Percentiles rank a stretch among this genome's conserved stretches.
Evolutionary conservation across 1,284 basidiomycete genomes (phyloP).

Genomic region (Ganoderma lingzhi): DNA sequence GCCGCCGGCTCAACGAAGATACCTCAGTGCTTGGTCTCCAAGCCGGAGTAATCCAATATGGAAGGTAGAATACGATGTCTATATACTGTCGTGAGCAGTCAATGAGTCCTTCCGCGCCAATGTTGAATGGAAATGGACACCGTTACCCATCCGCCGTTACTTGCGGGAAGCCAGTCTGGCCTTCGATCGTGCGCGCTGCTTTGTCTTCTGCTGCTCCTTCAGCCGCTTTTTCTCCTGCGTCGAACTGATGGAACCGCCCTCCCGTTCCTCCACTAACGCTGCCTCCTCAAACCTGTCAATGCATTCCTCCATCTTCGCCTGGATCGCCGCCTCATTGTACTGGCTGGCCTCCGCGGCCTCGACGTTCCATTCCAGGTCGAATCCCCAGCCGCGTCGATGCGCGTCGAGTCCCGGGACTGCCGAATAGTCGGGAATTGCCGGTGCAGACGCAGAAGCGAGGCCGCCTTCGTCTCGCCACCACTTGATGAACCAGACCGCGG

Average conservation of each 20-base stretch:
- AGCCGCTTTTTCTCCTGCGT: slow-evolving; percentile 76
- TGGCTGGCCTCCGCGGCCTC: slow-evolving; percentile 41
- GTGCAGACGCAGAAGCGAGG: slow-evolving; percentile 46
- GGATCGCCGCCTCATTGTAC: slow-evolving; percentile 51
- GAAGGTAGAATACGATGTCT: background rate
- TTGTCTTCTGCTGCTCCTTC: slow-evolving; percentile 58
- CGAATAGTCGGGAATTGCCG: slow-evolving; percentile 26
- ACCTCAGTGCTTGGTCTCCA: background rate
- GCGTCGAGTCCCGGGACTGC: slow-evolving; percentile 16
- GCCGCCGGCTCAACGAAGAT: background rate
- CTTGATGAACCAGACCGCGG: slow-evolving; percentile 81
- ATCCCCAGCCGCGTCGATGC: slow-evolving; percentile 72
- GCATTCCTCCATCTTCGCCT: slow-evolving; percentile 73
- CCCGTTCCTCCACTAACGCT: slow-evolving; percentile 56
- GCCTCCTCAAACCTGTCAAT: slow-evolving; percentile 61
- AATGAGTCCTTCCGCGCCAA: background rate
- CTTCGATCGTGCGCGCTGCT: slow-evolving; percentile 43
- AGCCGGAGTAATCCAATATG: background rate
- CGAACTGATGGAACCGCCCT: slow-evolving; percentile 65
- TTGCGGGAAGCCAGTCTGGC: slow-evolving; percentile 36
- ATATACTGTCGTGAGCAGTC: background rate
- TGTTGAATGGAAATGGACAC: too few species aligned
- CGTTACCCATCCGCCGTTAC: slow-evolving; percentile 3
- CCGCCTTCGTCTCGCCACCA: slow-evolving; percentile 87
- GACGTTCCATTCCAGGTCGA: slow-evolving; percentile 78